Percentiles rank a stretch among this genome's conserved stretches.
phyloP scores from a whole-genome alignment of 2,329 filamentous ascomycete species.

The Exophiala oligosperma region DNA sequence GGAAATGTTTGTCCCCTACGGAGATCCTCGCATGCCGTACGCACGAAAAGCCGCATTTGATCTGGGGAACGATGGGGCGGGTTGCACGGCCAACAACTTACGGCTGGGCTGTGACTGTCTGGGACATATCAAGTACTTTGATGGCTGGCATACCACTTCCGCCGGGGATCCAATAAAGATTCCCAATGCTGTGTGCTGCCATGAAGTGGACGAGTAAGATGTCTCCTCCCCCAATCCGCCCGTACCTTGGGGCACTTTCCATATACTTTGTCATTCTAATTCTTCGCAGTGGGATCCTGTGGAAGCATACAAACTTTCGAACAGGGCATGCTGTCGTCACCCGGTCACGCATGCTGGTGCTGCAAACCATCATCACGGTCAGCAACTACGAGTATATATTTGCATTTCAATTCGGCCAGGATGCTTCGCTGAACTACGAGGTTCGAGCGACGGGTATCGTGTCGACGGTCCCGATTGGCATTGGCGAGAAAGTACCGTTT shows the following conservation, averaged over 20 bases:
- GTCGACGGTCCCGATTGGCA: conserved; percentile 40
- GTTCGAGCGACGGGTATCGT: conserved; percentile 50
- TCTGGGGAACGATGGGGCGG: conserved; percentile 45
- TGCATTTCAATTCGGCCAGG: conserved; percentile 43
- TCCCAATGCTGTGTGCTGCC: conserved; percentile 46
- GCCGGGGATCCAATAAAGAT: conserved; percentile 39
- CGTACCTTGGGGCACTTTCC: no score
- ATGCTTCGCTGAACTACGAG: conserved; percentile 43
- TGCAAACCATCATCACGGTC: conserved; percentile 45
- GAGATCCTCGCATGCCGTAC: conserved; percentile 42
- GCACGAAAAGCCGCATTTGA: conserved; percentile 47
- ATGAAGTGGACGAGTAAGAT: conserved; percentile 37
- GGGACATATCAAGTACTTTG: conserved; percentile 46
- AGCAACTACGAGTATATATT: conserved; percentile 49
- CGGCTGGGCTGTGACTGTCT: conserved; percentile 46
- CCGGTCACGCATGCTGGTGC: conserved; percentile 36
- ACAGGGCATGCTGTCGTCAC: conserved; percentile 38
- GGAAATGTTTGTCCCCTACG: conserved; percentile 50
- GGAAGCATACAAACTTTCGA: conserved; percentile 44
- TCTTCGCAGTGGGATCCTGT: conserved; percentile 34
- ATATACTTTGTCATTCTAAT: no score
- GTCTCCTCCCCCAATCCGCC: no score
- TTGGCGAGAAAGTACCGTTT: conserved; percentile 36
- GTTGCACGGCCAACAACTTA: conserved; percentile 46
- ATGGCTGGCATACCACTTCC: conserved; percentile 39